Conservation (phyloP, 1,284 basidiomycete species). For the Filobasidium uniguttulatum region DNA sequence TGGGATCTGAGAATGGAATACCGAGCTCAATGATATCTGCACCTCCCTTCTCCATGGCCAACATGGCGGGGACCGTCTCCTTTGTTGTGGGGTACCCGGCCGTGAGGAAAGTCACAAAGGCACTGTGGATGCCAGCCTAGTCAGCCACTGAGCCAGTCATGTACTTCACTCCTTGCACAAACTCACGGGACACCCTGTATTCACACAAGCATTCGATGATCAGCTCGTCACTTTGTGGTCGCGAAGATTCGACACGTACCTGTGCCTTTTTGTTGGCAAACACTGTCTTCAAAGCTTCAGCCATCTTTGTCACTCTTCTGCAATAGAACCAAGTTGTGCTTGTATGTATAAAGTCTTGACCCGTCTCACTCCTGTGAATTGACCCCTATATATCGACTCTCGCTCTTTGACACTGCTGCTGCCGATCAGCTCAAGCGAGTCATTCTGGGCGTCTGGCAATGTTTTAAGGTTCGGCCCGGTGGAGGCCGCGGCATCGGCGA, state of each 20-base stretch:
- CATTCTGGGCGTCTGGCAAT: no score
- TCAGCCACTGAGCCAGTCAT: neutral
- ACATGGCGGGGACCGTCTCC: constrained; percentile 73
- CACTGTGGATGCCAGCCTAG: constrained; percentile 47
- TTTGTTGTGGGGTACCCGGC: constrained; percentile 69
- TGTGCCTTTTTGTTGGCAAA: constrained; percentile 58
- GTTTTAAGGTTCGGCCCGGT: no score
- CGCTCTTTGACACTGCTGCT: no score
- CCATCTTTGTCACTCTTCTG: constrained; percentile 51
- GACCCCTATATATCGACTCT: no score
- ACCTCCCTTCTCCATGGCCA: constrained; percentile 84
- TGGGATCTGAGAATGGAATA: constrained; percentile 91
- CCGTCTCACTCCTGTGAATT: no score
- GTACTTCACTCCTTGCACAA: constrained; percentile 14
- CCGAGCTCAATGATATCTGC: constrained; percentile 93
- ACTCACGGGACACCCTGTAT: constrained; percentile 30
- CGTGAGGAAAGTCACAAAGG: constrained; percentile 77
- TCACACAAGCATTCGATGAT: neutral
- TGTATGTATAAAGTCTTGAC: no score
- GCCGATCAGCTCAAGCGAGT: no score
- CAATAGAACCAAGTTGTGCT: no score
- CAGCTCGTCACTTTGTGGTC: neutral
- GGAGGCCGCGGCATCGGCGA: no score
- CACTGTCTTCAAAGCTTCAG: constrained; percentile 55
- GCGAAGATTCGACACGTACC: constrained; percentile 37